Evolutionary conservation across 208 protist genomes (phyloP).

Genomic region (Plasmodiophora brassicae): DNA sequence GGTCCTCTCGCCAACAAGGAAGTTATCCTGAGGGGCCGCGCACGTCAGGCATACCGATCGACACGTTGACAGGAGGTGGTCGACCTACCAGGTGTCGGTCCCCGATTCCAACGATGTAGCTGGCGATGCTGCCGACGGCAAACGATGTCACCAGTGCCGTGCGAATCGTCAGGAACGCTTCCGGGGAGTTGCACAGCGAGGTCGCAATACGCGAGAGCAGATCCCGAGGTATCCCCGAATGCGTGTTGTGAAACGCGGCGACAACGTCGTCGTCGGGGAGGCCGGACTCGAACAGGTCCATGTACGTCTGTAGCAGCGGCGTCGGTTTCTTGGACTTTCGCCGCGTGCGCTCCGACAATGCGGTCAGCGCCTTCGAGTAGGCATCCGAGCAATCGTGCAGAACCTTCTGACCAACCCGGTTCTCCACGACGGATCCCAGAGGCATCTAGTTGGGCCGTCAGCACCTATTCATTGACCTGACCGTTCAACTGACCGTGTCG

Average conservation of each 20-base stretch:
- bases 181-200: background rate
- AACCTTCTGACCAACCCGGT: background rate
- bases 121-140: slow-evolving; percentile 42
- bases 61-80: slow-evolving; percentile 25
- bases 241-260: background rate
- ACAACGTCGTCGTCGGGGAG: background rate
- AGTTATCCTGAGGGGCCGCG: no score
- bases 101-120: slow-evolving; percentile 52
- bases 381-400: background rate
- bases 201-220: background rate
- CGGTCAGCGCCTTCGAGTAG: background rate
- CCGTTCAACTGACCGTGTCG: background rate
- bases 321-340: background rate
- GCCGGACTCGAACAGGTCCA: background rate
- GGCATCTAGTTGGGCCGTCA: background rate
- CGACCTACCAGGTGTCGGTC: slow-evolving; percentile 55
- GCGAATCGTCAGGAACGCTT: background rate
- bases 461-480: background rate
- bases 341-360: background rate
- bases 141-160: background rate
- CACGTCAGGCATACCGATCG: background rate
- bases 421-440: background rate
- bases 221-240: background rate
- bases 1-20: background rate
- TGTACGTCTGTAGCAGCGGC: background rate